Conservation (phyloP, 495 filamentous ascomycete genomes). For the Chaetomium cochliodes region DNA sequence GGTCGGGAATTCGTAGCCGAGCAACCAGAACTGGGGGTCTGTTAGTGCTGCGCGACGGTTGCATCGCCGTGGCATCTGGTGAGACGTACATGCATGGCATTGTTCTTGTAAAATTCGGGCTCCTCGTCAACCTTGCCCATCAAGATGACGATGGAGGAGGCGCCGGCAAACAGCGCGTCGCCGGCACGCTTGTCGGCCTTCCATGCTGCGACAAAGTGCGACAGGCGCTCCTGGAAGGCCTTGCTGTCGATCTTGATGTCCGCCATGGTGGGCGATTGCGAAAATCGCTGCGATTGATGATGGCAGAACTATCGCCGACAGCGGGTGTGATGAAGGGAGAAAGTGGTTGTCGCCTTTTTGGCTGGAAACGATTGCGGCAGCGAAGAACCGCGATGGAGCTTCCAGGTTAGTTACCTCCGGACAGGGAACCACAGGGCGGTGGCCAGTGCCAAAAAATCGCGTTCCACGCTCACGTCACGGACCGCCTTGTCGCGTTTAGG, state of each 20-base stretch:
- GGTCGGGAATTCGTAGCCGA: slow-evolving; percentile 97
- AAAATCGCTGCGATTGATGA: slow-evolving; percentile 32
- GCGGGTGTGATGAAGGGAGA: slow-evolving; percentile 14
- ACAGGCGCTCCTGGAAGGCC: slow-evolving; percentile 87
- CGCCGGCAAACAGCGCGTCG: slow-evolving; percentile 79
- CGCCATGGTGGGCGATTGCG: slow-evolving; percentile 48
- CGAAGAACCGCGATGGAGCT: slow-evolving; percentile 17
- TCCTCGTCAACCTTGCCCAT: slow-evolving; percentile 93
- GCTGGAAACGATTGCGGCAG: slow-evolving; percentile 16
- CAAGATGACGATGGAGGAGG: slow-evolving; percentile 77
- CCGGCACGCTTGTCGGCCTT: slow-evolving; percentile 86
- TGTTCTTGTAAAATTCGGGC: slow-evolving; percentile 84
- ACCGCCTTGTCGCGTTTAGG: slow-evolving; percentile 21
- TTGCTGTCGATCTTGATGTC: slow-evolving; percentile 86
- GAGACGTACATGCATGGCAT: slow-evolving; percentile 82
- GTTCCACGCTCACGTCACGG: slow-evolving; percentile 22
- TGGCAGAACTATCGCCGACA: slow-evolving; percentile 24
- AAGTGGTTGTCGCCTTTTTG: slow-evolving; percentile 3
- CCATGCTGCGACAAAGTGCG: slow-evolving; percentile 84
- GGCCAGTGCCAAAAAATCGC: slow-evolving; percentile 26
- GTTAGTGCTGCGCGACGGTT: slow-evolving; percentile 21
- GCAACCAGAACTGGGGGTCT: slow-evolving; percentile 80
- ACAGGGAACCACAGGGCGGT: slow-evolving; percentile 15
- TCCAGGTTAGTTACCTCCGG: neutral
- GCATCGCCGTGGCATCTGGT: neutral